Evolutionary conservation across 768 basidiomycete species (phyloP).

Genomic region (Russula dissimulans): DNA sequence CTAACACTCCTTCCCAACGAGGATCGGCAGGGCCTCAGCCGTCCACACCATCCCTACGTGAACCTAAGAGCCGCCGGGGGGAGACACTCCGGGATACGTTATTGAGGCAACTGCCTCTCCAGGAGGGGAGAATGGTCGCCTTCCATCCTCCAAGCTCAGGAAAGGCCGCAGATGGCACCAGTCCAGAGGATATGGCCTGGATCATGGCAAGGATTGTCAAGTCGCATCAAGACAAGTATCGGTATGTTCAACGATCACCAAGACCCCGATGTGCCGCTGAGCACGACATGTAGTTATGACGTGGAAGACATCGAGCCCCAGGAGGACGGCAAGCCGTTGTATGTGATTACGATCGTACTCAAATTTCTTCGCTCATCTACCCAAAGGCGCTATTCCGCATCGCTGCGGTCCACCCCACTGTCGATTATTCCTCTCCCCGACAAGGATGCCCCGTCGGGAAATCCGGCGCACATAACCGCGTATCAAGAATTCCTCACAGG

Average conservation of each 20-base stretch:
- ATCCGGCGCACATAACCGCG: conserved; percentile 53
- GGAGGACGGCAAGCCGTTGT: conserved; percentile 58
- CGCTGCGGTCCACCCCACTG: conserved; percentile 31
- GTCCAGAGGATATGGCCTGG: conserved; percentile 48
- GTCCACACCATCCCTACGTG: conserved; percentile 45
- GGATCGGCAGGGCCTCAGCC: conserved; percentile 48
- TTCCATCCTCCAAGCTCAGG: conserved; percentile 53
- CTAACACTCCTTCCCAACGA: conserved; percentile 50
- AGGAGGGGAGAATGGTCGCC: conserved; percentile 69
- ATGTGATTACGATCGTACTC: not conserved
- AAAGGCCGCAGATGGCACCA: conserved; percentile 47
- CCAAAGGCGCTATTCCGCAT: conserved; percentile 57
- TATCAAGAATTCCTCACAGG: conserved; percentile 67
- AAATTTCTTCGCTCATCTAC: not conserved
- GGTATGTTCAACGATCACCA: conserved; percentile 30
- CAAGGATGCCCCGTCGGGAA: conserved; percentile 46
- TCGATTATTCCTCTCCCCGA: conserved; percentile 78
- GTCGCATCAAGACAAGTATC: conserved; percentile 63
- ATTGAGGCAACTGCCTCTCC: conserved; percentile 54
- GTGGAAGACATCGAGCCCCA: conserved; percentile 81
- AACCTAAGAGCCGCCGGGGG: conserved; percentile 57
- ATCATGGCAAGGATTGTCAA: conserved; percentile 70
- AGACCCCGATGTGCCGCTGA: not conserved
- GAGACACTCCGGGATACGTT: conserved; percentile 50
- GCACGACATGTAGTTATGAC: conserved; percentile 48